Percentiles rank a stretch among this genome's conserved stretches.
Evolutionary conservation across 2,329 filamentous ascomycete species (phyloP).

Genomic region (Ophiocordyceps camponoti-leonardi): DNA sequence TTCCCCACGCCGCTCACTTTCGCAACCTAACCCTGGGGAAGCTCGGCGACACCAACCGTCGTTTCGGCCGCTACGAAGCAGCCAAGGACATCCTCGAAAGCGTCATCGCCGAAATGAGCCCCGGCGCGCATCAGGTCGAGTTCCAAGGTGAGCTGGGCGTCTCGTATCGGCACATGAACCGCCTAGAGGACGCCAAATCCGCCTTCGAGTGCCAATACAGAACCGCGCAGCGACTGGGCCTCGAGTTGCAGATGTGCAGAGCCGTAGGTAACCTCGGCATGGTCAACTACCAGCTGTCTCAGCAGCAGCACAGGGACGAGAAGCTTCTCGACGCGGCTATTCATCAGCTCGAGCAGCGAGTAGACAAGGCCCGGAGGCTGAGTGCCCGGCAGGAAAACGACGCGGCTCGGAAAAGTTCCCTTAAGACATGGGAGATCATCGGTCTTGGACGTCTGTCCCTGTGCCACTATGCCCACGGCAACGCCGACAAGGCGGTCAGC

Average conservation of each 20-base stretch:
- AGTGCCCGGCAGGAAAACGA: neutral
- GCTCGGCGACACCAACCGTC: conserved; percentile 12
- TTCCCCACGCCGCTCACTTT: neutral
- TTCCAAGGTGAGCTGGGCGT: conserved; percentile 14
- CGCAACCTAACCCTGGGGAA: conserved; percentile 4
- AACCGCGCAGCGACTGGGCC: conserved; percentile 4
- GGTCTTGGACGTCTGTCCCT: conserved; percentile 16
- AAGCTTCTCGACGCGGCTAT: conserved; percentile 11
- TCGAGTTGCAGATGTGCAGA: conserved; percentile 9
- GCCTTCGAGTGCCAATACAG: conserved; percentile 9
- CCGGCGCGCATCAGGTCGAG: conserved; percentile 5
- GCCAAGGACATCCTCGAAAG: conserved; percentile 9
- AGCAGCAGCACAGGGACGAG: conserved; percentile 4
- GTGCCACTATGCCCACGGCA: conserved; percentile 10
- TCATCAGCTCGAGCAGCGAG: conserved; percentile 9
- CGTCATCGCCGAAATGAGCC: conserved; percentile 5
- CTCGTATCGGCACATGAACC: conserved; percentile 13
- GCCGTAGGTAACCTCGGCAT: conserved; percentile 19
- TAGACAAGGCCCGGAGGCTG: conserved; percentile 3
- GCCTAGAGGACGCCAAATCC: conserved; percentile 10
- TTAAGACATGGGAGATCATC: conserved; percentile 10
- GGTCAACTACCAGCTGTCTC: conserved; percentile 17
- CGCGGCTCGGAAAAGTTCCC: neutral
- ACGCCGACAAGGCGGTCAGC: conserved; percentile 7
- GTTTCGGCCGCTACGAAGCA: conserved; percentile 11